phyloP scores from a whole-genome alignment of 2,329 filamentous ascomycete genomes.

The Seiridium cupressi region DNA sequence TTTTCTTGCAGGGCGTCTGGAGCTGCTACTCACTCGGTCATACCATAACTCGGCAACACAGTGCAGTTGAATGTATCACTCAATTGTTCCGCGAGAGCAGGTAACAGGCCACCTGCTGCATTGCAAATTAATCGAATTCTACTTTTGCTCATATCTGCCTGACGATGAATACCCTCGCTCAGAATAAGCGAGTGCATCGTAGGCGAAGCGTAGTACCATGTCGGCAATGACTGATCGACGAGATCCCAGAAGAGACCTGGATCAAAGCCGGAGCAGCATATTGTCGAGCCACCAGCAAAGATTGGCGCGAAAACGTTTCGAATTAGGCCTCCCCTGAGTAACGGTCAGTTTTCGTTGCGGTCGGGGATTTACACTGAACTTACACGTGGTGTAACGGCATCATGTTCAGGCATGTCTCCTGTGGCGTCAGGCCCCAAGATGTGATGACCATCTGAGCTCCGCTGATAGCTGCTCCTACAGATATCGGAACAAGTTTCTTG shows the following conservation, averaged over 20 bases:
- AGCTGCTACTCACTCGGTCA: constrained; percentile 43
- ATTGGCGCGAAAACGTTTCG: constrained; percentile 55
- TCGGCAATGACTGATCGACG: constrained; percentile 43
- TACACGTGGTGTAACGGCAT: constrained; percentile 59
- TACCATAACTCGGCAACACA: constrained; percentile 56
- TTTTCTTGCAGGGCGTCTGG: not conserved
- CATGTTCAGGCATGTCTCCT: constrained; percentile 55
- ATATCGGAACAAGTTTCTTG: constrained; percentile 58
- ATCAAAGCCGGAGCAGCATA: constrained; percentile 54
- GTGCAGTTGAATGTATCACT: constrained; percentile 48
- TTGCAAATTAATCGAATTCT: constrained; percentile 54
- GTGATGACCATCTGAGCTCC: constrained; percentile 52
- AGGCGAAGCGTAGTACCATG: constrained; percentile 59
- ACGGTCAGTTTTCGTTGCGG: not conserved
- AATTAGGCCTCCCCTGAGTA: constrained; percentile 46
- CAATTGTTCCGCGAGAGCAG: constrained; percentile 46
- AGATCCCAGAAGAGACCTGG: constrained; percentile 56
- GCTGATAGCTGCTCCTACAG: constrained; percentile 46
- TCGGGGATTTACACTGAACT: constrained; percentile 20
- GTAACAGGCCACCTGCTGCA: constrained; percentile 51
- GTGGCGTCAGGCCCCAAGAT: constrained; percentile 46
- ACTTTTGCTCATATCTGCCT: constrained; percentile 37
- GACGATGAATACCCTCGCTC: constrained; percentile 38
- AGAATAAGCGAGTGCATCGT: constrained; percentile 56
- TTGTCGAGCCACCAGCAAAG: constrained; percentile 50